Base-by-base conservation (phyloP, 2,329 filamentous ascomycete genomes). In the Paraphaeosphaeria sporulosa region DNA sequence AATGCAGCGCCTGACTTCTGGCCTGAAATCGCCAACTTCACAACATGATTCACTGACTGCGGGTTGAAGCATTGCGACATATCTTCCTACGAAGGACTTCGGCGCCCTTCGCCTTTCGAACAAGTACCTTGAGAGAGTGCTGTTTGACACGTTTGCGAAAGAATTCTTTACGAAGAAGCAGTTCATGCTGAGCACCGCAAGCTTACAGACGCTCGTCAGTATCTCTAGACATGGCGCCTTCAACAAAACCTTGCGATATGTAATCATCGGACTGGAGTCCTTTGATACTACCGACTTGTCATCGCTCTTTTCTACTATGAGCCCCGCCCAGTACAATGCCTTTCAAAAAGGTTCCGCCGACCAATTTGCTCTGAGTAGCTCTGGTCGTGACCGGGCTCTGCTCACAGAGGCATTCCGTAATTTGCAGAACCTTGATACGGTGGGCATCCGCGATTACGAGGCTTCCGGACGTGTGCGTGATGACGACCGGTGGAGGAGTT, bases 81-180 rank as follows among this genome's bases (percentile, higher is more conserved):
- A 81, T 50, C 81, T 91, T 19, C 78, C 79, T 0, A 90, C 88
- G 0, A 56, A 74, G 0, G 87, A 90, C 8, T 81, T 89, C 19
- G 80, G 83, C 59, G 71, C 76, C 13, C 71, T 90, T 8, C 87
- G 89, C 7, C 75, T 83, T 17, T 81, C 81, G 2, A 89, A 86
- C 77, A 86, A 83, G 57, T 72, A 79, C 19, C 70, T 88, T 13
- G 87, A 90, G 69, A 75, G 75, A 21, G 77, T 79, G 1, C 77
- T 89, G 13, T 86, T 86, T 72, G 78, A 82, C 51, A 79, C 79
- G 36, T 90, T 90, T 65, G 80, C 83, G 30, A 78, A 78, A 25
- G 87, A 89, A 63, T 91, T 89, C 79, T 91, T 91, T 75, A 80
- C 78, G 53, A 87, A 86, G 72, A 86, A 85, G 67, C 87, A 90